A percentile compares a stretch with the other conserved stretches of the same genome.
Evolutionary conservation across 2,329 filamentous ascomycete species (phyloP).

Genomic region (Aspergillus chevalieri): DNA sequence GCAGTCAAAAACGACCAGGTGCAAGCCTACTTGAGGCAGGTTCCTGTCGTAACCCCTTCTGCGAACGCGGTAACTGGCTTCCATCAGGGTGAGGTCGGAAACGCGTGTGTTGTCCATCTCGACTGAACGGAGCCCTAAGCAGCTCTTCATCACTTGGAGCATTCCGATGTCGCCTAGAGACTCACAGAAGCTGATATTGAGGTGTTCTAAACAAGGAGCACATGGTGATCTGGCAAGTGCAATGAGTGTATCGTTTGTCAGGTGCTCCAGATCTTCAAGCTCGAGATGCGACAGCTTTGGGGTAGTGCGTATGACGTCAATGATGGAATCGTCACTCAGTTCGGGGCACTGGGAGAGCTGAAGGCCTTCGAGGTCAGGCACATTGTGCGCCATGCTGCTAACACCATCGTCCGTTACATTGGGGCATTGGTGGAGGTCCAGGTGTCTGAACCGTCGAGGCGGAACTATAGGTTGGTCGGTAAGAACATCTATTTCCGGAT

Average conservation of each 20-base stretch:
- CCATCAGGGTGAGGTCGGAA: conserved; percentile 76
- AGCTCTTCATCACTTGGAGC: conserved; percentile 72
- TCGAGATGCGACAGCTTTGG: conserved; percentile 80
- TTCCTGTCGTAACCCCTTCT: conserved; percentile 52
- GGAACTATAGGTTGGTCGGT: conserved; percentile 71
- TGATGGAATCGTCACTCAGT: conserved; percentile 67
- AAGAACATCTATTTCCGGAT: conserved; percentile 74
- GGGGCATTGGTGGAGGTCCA: conserved; percentile 76
- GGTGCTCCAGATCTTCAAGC: conserved; percentile 71
- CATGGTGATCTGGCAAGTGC: conserved; percentile 72
- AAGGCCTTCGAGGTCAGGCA: conserved; percentile 74
- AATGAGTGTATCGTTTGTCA: conserved; percentile 70
- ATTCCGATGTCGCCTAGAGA: conserved; percentile 75
- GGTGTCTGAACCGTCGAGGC: conserved; percentile 69
- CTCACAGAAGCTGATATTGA: conserved; percentile 88
- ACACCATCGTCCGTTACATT: conserved; percentile 68
- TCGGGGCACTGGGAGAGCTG: conserved; percentile 72
- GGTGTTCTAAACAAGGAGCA: conserved; percentile 63
- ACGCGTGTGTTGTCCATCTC: conserved; percentile 93
- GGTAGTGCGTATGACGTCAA: conserved; percentile 65
- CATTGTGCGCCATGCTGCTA: conserved; percentile 63
- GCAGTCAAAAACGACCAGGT: conserved; percentile 84
- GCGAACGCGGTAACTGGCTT: conserved; percentile 75
- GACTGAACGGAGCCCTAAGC: conserved; percentile 61
- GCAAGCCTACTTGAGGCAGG: conserved; percentile 57